phyloP scores from a whole-genome alignment of 1,284 basidiomycete species.

The Cutaneotrichosporon sp. region DNA sequence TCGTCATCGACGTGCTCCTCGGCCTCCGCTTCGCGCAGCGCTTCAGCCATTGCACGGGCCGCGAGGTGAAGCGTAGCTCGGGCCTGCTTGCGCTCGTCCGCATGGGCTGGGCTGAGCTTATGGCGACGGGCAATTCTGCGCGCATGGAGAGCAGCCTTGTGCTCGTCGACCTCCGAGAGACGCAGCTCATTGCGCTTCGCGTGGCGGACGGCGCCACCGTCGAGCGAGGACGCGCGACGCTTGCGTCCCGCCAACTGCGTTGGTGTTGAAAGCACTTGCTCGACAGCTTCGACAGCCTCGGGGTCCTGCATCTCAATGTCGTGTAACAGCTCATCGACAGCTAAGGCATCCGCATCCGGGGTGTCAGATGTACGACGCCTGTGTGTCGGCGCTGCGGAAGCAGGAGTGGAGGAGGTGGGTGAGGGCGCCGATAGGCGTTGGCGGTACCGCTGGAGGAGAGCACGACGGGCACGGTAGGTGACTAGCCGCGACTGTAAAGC shows the following conservation, averaged over 20 bases:
- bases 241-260: not conserved
- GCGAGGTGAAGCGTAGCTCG: not conserved
- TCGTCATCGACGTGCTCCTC: not conserved
- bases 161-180: not conserved
- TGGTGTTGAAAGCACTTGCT: not conserved
- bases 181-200: not conserved
- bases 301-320: conserved; percentile 9
- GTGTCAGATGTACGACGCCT: not conserved
- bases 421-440: not conserved
- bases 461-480: not conserved
- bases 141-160: not conserved
- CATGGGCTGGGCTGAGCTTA: not conserved
- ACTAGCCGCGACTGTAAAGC: not conserved
- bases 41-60: not conserved
- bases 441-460: not conserved
- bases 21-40: conserved; percentile 1
- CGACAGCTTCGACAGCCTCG: conserved; percentile 7
- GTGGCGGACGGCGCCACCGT: not conserved
- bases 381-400: not conserved
- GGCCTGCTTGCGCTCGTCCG: not conserved
- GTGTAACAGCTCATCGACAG: conserved; percentile 6
- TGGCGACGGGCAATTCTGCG: not conserved
- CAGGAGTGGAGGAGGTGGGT: not conserved
- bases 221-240: not conserved
- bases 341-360: not conserved